Conservation (phyloP, 352 stramenopile species). For the Globisporangium acanthophoron region DNA sequence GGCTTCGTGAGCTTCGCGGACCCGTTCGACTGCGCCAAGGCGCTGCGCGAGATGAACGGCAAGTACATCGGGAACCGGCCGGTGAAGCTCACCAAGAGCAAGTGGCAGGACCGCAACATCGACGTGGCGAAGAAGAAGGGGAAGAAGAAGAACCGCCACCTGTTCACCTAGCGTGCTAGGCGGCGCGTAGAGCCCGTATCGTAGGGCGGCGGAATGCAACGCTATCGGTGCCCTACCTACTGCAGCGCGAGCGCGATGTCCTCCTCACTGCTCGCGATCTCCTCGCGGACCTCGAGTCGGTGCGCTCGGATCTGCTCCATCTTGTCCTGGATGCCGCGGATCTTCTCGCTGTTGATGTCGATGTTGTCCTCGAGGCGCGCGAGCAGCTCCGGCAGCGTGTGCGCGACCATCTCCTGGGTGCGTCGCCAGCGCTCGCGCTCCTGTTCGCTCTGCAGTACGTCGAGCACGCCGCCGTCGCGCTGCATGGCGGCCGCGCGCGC, state of each 20-base stretch:
- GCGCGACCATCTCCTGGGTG: slow-evolving; percentile 49
- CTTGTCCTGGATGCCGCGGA: slow-evolving; percentile 49
- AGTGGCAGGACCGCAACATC: slow-evolving; percentile 94
- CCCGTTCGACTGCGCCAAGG: slow-evolving; percentile 92
- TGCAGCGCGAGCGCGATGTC: slow-evolving; percentile 51
- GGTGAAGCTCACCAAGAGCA: slow-evolving; percentile 93
- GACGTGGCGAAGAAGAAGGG: slow-evolving; percentile 88
- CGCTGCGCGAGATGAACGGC: slow-evolving; percentile 95
- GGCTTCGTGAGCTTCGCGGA: slow-evolving; percentile 95
- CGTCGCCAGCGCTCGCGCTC: slow-evolving; percentile 40
- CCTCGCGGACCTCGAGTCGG: slow-evolving; percentile 44
- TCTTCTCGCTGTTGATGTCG: slow-evolving; percentile 54
- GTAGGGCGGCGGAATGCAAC: not conserved
- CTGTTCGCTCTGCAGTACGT: slow-evolving; percentile 21
- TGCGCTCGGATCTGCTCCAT: slow-evolving; percentile 47
- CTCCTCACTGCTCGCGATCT: slow-evolving; percentile 52
- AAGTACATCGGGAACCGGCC: slow-evolving; percentile 94
- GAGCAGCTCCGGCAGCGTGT: slow-evolving; percentile 45
- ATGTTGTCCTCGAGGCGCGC: slow-evolving; percentile 54
- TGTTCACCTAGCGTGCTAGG: slow-evolving; percentile 36
- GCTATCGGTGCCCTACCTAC: not conserved
- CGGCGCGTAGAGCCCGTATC: not conserved
- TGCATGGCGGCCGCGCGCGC: slow-evolving; percentile 12
- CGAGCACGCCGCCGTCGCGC: slow-evolving; percentile 14
- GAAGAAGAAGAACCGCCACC: slow-evolving; percentile 73